A percentile compares a stretch with the other conserved stretches of the same genome.
phyloP scores from a whole-genome alignment of 768 basidiomycete genomes.

The Tricholoma sp. region DNA sequence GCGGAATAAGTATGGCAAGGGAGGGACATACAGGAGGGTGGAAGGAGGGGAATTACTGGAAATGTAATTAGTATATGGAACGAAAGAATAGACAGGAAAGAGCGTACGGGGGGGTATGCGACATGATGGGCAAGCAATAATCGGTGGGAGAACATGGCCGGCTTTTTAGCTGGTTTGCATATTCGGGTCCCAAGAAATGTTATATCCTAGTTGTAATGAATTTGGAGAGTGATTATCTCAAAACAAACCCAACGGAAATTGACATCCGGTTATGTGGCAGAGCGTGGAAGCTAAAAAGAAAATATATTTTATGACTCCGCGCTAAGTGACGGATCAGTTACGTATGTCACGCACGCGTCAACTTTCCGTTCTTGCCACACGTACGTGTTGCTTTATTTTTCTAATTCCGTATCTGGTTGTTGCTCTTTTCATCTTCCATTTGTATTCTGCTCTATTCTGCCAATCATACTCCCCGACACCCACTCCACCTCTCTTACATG shows the following conservation, averaged over 20 bases:
- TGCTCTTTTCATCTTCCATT: neutral
- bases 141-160: neutral
- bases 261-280: conserved; percentile 1
- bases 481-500: neutral
- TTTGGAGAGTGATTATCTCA: conserved; percentile 4
- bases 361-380: neutral
- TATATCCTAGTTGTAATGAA: neutral
- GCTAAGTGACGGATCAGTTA: conserved; percentile 1
- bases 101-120: neutral
- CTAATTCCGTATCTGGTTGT: neutral
- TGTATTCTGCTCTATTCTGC: neutral
- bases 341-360: neutral
- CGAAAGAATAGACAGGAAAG: neutral
- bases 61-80: neutral
- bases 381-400: neutral
- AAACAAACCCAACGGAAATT: neutral
- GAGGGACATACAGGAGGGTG: neutral
- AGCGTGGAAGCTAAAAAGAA: neutral
- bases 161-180: conserved; percentile 2
- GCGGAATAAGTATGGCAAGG: neutral
- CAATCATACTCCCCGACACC: neutral
- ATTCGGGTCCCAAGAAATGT: conserved; percentile 6
- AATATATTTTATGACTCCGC: neutral
- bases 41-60: neutral
- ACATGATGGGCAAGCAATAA: neutral